Conservation (phyloP, 495 filamentous ascomycete genomes). For the Xylaria castorea region DNA sequence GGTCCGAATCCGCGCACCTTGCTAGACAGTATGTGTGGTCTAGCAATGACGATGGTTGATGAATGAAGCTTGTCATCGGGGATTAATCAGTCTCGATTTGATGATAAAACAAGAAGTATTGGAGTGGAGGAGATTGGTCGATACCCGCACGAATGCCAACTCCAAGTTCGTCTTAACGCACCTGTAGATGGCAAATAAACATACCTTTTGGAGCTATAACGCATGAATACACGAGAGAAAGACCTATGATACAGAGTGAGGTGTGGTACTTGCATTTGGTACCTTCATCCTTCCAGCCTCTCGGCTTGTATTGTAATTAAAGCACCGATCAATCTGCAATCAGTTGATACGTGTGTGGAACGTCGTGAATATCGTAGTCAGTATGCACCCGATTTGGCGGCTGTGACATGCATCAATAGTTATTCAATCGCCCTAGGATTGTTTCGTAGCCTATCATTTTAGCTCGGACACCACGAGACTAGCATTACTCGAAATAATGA, state of each 20-base stretch:
- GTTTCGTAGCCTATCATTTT: neutral
- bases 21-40: constrained; percentile 14
- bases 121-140: neutral
- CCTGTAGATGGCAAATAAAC: constrained; percentile 9
- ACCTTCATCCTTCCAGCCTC: neutral
- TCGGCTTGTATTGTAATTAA: neutral
- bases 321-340: neutral
- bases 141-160: constrained; percentile 10
- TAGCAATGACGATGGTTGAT: constrained; percentile 3
- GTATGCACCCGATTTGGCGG: neutral
- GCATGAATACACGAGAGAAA: neutral
- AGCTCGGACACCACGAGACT: neutral
- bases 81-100: constrained; percentile 7
- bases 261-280: neutral
- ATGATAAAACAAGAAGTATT: constrained; percentile 17
- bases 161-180: neutral
- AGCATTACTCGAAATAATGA: neutral
- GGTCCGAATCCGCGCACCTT: neutral
- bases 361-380: neutral
- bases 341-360: neutral
- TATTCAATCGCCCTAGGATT: neutral
- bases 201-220: constrained; percentile 2
- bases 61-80: constrained; percentile 6
- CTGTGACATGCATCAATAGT: neutral
- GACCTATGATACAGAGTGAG: neutral